Conservation (phyloP, 2,329 filamentous ascomycete species). For the Apiospora phragmitis region DNA sequence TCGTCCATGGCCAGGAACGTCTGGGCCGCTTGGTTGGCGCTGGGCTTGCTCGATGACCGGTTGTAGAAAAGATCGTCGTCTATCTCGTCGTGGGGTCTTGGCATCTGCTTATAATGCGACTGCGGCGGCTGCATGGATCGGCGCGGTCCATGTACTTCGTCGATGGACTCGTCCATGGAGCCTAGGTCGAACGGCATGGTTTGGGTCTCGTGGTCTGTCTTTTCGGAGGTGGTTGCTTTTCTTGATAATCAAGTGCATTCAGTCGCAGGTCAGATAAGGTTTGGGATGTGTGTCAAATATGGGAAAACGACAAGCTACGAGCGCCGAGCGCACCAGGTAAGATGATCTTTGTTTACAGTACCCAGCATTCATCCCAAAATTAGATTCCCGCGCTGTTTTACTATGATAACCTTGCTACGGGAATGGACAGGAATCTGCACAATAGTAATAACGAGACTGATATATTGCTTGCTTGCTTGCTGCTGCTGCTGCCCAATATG, state of each 20-base stretch:
- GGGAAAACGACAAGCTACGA: neutral
- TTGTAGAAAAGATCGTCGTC: conserved; percentile 1
- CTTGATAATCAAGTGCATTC: no score
- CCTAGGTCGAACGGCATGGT: neutral
- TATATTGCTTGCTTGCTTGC: neutral
- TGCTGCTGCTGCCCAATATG: no score
- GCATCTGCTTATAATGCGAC: neutral
- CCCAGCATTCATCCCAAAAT: neutral
- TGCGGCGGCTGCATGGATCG: neutral
- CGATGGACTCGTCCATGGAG: neutral
- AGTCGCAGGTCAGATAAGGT: neutral
- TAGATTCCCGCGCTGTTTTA: neutral
- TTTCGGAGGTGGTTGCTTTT: neutral
- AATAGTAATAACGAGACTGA: neutral
- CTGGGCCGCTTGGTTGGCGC: neutral
- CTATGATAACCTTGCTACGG: neutral
- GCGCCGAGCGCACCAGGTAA: no score
- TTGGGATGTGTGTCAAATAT: no score
- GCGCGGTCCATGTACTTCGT: neutral
- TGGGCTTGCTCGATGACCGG: neutral
- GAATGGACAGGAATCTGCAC: neutral
- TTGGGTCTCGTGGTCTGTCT: neutral
- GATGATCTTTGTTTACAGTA: neutral
- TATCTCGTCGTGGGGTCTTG: neutral
- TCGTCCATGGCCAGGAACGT: neutral